A percentile compares a stretch with the other conserved stretches of the same genome.
phyloP scores from a whole-genome alignment of 2,329 filamentous ascomycete species.

The Talaromyces sp. region DNA sequence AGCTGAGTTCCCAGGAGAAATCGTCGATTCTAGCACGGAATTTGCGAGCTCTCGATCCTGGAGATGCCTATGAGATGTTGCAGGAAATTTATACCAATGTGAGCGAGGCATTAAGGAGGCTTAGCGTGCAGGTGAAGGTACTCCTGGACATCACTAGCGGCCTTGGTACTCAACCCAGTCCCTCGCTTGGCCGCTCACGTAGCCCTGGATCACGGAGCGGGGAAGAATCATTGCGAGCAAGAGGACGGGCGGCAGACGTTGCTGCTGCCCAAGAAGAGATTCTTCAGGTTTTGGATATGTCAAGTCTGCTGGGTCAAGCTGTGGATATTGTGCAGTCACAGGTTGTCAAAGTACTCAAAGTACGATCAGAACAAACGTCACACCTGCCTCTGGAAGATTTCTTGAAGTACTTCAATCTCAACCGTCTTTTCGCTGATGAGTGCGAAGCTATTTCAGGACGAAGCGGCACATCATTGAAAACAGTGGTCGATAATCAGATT shows the following conservation, averaged over 20 bases:
- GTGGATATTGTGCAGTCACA: conserved; percentile 61
- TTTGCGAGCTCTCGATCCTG: conserved; percentile 71
- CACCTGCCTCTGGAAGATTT: conserved; percentile 52
- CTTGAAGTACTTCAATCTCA: conserved; percentile 57
- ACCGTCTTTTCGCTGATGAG: conserved; percentile 60
- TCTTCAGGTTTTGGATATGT: conserved; percentile 59
- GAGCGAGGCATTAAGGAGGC: conserved; percentile 75
- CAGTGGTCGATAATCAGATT: conserved; percentile 58
- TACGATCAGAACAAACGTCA: conserved; percentile 55
- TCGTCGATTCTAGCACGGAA: conserved; percentile 84
- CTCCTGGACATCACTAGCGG: conserved; percentile 85
- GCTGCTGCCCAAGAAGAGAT: conserved; percentile 51
- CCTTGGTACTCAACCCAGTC: conserved; percentile 28
- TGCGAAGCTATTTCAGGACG: conserved; percentile 61
- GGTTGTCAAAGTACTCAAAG: conserved; percentile 58
- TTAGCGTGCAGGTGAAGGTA: conserved; percentile 89
- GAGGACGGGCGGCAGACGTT: conserved; percentile 17
- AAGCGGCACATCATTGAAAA: conserved; percentile 54
- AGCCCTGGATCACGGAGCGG: conserved; percentile 42
- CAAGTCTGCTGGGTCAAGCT: conserved; percentile 59
- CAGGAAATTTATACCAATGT: conserved; percentile 79
- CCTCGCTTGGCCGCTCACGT: conserved; percentile 37
- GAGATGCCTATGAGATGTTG: conserved; percentile 79
- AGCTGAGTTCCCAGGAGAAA: conserved; percentile 76
- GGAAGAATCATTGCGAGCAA: conserved; percentile 32